These are phyloP conservation scores for Lentinula aciculospora DNA, from an alignment of 768 basidiomycete species.

Conservation along the genomic window DNA sequence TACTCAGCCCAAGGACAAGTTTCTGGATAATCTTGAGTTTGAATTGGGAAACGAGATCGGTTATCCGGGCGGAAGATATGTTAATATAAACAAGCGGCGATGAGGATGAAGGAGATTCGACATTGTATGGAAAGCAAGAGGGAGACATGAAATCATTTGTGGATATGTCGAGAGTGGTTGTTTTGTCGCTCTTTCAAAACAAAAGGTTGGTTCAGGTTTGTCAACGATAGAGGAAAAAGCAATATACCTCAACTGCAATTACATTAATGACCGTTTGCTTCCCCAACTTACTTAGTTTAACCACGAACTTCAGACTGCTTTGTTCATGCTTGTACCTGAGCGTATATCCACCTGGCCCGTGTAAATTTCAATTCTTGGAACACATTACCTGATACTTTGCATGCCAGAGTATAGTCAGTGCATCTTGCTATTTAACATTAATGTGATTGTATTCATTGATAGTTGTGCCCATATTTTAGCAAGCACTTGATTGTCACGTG, in stretches of 20 bases:
- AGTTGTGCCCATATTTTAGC: too few relatives aligned
- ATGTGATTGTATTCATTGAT: too few relatives aligned
- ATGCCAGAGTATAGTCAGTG: too few relatives aligned
- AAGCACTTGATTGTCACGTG: too few relatives aligned
- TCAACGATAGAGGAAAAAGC: slow-evolving; percentile 6
- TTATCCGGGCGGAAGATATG: slow-evolving; percentile 74
- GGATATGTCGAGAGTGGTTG: slow-evolving; percentile 66
- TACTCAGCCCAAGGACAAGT: slow-evolving; percentile 77
- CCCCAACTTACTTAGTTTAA: slow-evolving; percentile 79
- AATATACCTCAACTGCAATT: slow-evolving; percentile 76
- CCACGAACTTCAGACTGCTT: slow-evolving; percentile 80
- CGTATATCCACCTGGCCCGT: slow-evolving; percentile 61
- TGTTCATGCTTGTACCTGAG: slow-evolving; percentile 88
- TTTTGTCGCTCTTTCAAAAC: slow-evolving; percentile 66
- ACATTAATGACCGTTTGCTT: slow-evolving; percentile 78
- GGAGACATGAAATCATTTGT: slow-evolving; percentile 77
- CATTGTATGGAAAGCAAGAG: slow-evolving; percentile 65
- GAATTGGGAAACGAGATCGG: slow-evolving; percentile 71
- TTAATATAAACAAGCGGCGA: slow-evolving; percentile 71
- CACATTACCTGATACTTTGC: too few relatives aligned
- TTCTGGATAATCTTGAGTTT: slow-evolving; percentile 77
- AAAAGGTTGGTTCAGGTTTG: too few relatives aligned
- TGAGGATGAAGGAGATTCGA: slow-evolving; percentile 20
- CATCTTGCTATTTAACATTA: too few relatives aligned
- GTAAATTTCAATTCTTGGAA: slow-evolving; percentile 72